phyloP scores from a whole-genome alignment of 768 basidiomycete genomes.

The Collybia sp. region DNA sequence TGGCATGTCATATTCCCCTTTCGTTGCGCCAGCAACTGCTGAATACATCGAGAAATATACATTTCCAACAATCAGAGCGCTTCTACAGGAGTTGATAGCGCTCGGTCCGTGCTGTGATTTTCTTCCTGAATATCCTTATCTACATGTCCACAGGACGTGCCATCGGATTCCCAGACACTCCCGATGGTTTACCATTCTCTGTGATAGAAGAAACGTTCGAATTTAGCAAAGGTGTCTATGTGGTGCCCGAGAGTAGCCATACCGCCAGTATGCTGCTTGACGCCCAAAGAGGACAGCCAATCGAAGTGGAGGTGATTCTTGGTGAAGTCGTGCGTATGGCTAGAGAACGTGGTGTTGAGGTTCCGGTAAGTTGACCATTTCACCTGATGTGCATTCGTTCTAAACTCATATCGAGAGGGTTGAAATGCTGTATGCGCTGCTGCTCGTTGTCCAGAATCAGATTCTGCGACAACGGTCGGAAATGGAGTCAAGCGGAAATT shows the following conservation, averaged over 20 bases:
- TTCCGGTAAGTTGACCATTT: slow-evolving; percentile 42
- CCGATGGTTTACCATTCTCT: slow-evolving; percentile 42
- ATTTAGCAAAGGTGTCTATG: slow-evolving; percentile 32
- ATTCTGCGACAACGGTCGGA: slow-evolving; percentile 41
- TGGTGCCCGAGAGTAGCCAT: slow-evolving; percentile 36
- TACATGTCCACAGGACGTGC: slow-evolving; percentile 24
- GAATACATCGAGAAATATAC: slow-evolving; percentile 26
- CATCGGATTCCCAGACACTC: slow-evolving; percentile 42
- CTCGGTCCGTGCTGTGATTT: slow-evolving; percentile 18
- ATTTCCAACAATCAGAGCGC: slow-evolving; percentile 28
- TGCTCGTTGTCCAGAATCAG: slow-evolving; percentile 61
- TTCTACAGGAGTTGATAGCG: slow-evolving; percentile 33
- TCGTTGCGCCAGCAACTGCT: slow-evolving; percentile 22
- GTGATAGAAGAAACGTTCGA: slow-evolving; percentile 33
- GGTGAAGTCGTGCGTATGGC: slow-evolving; percentile 59
- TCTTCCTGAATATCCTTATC: not conserved
- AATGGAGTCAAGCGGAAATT: slow-evolving; percentile 3
- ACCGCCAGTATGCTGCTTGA: slow-evolving; percentile 64
- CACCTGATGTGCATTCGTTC: not conserved
- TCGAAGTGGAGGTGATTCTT: slow-evolving; percentile 65
- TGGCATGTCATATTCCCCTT: slow-evolving; percentile 17
- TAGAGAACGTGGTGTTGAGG: slow-evolving; percentile 31
- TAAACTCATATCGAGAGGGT: slow-evolving; percentile 30
- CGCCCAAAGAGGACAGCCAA: slow-evolving; percentile 44
- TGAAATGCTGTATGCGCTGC: slow-evolving; percentile 53